Evolutionary conservation across 2,329 filamentous ascomycete species (phyloP).

Genomic region (Fusarium caatingaense): DNA sequence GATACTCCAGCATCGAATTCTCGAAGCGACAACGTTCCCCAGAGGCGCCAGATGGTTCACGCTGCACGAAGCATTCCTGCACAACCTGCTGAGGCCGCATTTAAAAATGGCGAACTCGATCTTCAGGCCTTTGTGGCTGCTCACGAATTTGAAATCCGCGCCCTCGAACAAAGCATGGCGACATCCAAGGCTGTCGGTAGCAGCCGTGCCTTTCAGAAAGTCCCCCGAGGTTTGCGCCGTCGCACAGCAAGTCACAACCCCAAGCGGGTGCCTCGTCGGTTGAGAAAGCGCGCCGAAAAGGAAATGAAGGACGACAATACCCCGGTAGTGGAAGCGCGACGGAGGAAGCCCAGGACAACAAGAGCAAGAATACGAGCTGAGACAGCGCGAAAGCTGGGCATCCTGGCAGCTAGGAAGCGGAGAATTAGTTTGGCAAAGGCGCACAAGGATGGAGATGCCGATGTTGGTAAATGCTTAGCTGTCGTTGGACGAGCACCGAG

Average conservation of each 20-base stretch:
- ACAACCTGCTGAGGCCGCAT: conserved; percentile 62
- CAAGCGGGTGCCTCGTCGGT: conserved; percentile 83
- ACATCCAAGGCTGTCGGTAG: conserved; percentile 72
- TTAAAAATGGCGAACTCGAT: conserved; percentile 82
- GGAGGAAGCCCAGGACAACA: conserved; percentile 70
- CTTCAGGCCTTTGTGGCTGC: conserved; percentile 85
- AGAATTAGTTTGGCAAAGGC: conserved; percentile 53
- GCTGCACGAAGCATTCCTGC: conserved; percentile 62
- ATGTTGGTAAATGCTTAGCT: conserved; percentile 17
- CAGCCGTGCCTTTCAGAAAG: conserved; percentile 87
- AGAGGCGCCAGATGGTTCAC: conserved; percentile 60
- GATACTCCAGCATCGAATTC: conserved; percentile 35
- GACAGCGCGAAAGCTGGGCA: conserved; percentile 76
- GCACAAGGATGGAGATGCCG: conserved; percentile 35
- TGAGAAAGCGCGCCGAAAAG: conserved; percentile 74
- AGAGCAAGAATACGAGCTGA: conserved; percentile 75
- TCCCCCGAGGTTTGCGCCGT: conserved; percentile 85
- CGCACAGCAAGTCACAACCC: conserved; percentile 96
- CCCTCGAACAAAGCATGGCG: conserved; percentile 84
- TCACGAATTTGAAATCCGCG: conserved; percentile 88
- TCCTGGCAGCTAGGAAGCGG: conserved; percentile 68
- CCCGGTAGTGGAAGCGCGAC: conserved; percentile 76
- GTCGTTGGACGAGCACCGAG: conserved; percentile 52
- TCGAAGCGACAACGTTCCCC: conserved; percentile 44
- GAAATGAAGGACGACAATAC: conserved; percentile 94